Conservation (phyloP, 495 filamentous ascomycete species). For the Pseudevernia furfuracea region DNA sequence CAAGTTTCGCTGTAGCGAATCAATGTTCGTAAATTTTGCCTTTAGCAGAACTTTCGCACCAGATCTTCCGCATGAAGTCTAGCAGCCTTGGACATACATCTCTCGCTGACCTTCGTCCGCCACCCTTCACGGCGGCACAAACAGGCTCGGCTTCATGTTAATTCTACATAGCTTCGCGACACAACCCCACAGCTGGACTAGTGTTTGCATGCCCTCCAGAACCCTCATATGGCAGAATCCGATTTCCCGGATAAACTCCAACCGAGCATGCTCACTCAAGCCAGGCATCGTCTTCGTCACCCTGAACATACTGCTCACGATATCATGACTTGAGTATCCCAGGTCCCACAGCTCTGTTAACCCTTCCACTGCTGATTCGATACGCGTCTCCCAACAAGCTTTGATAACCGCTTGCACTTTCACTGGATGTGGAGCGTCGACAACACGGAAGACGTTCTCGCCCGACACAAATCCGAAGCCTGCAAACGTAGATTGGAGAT, state of each 20-base stretch:
- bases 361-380: constrained; percentile 77
- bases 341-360: constrained; percentile 89
- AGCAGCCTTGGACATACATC: neutral
- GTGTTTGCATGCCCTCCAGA: constrained; percentile 88
- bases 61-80: neutral
- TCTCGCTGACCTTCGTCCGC: neutral
- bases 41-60: neutral
- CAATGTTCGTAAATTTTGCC: neutral
- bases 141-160: constrained; percentile 90
- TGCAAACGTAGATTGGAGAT: constrained; percentile 89
- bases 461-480: constrained; percentile 95
- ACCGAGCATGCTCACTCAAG: constrained; percentile 83
- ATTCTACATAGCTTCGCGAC: constrained; percentile 82
- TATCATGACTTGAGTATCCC: constrained; percentile 93
- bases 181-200: constrained; percentile 88
- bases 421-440: constrained; percentile 93
- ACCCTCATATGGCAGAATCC: constrained; percentile 99
- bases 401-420: constrained; percentile 98
- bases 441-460: constrained; percentile 97
- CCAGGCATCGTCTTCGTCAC: constrained; percentile 91
- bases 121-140: constrained; percentile 43
- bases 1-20: neutral
- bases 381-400: constrained; percentile 83
- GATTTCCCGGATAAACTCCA: constrained; percentile 97
- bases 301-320: constrained; percentile 97